Evolutionary conservation across 768 basidiomycete species (phyloP).

Genomic region (Russula brevipes): DNA sequence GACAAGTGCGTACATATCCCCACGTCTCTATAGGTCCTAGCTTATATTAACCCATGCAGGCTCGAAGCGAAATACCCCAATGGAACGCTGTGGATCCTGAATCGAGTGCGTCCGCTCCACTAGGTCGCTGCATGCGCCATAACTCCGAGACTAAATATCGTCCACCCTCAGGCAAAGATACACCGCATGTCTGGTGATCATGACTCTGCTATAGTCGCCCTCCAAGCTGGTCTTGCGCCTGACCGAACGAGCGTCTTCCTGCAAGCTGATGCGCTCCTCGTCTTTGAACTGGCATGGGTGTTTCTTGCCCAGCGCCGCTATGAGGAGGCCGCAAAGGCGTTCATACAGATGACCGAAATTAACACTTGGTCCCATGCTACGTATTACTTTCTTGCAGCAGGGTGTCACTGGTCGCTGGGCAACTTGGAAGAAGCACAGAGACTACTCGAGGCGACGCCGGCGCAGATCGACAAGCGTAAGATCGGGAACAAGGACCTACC

Average conservation of each 20-base stretch:
- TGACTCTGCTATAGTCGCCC: slow-evolving; percentile 56
- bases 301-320: slow-evolving; percentile 59
- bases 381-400: slow-evolving; percentile 74
- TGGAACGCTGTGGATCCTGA: slow-evolving; percentile 70
- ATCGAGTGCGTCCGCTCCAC: slow-evolving; percentile 41
- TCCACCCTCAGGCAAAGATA: slow-evolving; percentile 54
- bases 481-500: slow-evolving; percentile 64
- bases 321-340: slow-evolving; percentile 60
- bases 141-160: neutral
- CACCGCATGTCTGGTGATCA: slow-evolving; percentile 65
- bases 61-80: slow-evolving; percentile 54
- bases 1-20: slow-evolving; percentile 43
- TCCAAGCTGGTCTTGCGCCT: slow-evolving; percentile 53
- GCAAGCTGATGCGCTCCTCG: slow-evolving; percentile 68
- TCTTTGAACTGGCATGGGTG: slow-evolving; percentile 78
- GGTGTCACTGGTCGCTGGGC: slow-evolving; percentile 58
- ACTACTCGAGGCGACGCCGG: slow-evolving; percentile 58
- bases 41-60: slow-evolving; percentile 31
- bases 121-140: neutral
- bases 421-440: slow-evolving; percentile 54
- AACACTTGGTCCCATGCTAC: slow-evolving; percentile 77
- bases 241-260: slow-evolving; percentile 52
- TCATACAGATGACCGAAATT: slow-evolving; percentile 56
- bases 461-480: slow-evolving; percentile 53
- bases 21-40: neutral